Evolutionary conservation across 345 rosid genomes (phyloP).

Genomic region (Populus pruinosa): DNA sequence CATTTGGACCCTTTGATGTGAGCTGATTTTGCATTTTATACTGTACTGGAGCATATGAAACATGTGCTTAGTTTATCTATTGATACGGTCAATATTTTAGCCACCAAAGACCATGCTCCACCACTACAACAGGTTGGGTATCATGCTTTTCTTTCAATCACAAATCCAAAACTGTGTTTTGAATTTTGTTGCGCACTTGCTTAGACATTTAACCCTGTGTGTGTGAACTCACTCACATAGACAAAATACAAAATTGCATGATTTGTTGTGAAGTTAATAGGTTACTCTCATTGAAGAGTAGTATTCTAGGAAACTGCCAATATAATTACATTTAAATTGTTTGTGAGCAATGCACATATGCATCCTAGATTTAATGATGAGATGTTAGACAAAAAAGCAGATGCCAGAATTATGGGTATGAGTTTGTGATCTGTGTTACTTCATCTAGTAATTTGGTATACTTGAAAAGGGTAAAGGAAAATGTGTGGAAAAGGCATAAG

Average conservation of each 20-base stretch:
- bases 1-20: not conserved
- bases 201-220: not conserved
- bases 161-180: not conserved
- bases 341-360: not conserved
- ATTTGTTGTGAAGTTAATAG: not conserved
- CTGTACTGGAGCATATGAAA: not conserved
- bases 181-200: not conserved
- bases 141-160: not conserved
- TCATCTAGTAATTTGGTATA: not conserved
- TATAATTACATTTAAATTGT: not conserved
- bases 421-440: not conserved
- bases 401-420: not conserved
- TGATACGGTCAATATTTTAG: not conserved
- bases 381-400: not conserved
- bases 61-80: not conserved
- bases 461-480: not conserved
- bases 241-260: not conserved
- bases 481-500: not conserved
- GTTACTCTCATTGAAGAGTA: not conserved
- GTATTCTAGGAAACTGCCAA: not conserved
- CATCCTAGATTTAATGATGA: not conserved
- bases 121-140: not conserved
- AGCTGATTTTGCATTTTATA: not conserved
- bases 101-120: not conserved
- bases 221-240: not conserved